These are phyloP conservation scores for Rhodamnia argentea DNA, from an alignment of 345 rosid species.

Conservation along the genomic window DNA sequence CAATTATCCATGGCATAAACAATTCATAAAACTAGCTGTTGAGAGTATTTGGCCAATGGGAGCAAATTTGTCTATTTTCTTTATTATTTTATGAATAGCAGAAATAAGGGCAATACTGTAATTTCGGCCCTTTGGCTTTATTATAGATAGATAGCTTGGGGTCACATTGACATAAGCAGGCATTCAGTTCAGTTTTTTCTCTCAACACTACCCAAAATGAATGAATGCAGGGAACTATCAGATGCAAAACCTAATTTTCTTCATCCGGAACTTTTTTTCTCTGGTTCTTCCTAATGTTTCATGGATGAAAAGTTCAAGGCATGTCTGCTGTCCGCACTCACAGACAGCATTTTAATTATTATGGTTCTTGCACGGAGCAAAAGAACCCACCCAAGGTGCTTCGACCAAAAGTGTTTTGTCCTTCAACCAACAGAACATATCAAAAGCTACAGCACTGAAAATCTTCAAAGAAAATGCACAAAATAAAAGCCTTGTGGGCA, in stretches of 20 bases:
- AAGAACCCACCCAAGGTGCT: not conserved
- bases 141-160: too few relatives aligned
- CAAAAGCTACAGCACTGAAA: not conserved
- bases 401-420: not conserved
- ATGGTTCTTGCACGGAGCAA: not conserved
- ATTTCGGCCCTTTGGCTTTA: too few relatives aligned
- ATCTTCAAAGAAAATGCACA: not conserved
- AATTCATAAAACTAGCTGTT: not conserved
- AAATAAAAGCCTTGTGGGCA: not conserved
- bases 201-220: not conserved
- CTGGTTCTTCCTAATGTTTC: not conserved
- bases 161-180: too few relatives aligned
- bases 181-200: too few relatives aligned
- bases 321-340: not conserved
- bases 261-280: not conserved
- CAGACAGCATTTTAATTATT: not conserved
- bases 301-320: not conserved
- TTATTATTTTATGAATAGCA: too few relatives aligned
- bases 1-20: not conserved
- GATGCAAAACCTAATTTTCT: not conserved
- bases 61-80: too few relatives aligned
- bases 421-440: not conserved
- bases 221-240: not conserved
- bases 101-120: too few relatives aligned
- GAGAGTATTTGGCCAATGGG: too few relatives aligned